phyloP scores from a whole-genome alignment of 345 rosid species.

The Citrus mangshanensis region DNA sequence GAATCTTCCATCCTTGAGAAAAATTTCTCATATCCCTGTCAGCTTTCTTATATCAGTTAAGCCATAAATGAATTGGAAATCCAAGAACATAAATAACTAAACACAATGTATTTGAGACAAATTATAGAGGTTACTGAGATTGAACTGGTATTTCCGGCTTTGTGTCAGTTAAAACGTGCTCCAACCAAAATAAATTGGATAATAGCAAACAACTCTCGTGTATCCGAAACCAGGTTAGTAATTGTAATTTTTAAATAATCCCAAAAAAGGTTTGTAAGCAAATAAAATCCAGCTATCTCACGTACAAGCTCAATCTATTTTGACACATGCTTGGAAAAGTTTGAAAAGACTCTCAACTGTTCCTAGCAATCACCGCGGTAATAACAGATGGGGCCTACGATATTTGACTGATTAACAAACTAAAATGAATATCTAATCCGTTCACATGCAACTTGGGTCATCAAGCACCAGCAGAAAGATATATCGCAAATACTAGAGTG shows the following conservation, averaged over 20 bases:
- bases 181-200: not conserved
- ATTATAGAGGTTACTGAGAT: not conserved
- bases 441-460: not conserved
- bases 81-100: not conserved
- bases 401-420: not conserved
- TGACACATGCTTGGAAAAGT: not conserved
- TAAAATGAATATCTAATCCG: not conserved
- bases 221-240: not conserved
- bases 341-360: not conserved
- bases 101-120: not conserved
- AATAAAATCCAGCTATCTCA: not conserved
- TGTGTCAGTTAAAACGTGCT: not conserved
- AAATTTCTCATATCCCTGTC: slow-evolving; percentile 32
- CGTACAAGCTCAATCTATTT: not conserved
- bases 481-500: not conserved
- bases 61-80: not conserved
- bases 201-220: not conserved
- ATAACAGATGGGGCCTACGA: not conserved
- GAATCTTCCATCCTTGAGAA: slow-evolving; percentile 17
- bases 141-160: not conserved
- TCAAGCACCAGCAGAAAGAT: not conserved
- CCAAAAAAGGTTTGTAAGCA: not conserved
- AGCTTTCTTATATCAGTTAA: not conserved
- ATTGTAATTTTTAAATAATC: not conserved
- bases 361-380: not conserved